These are phyloP conservation scores for Podila verticillata DNA, from an alignment of 192 early-diverging fungal species.

Conservation along the genomic window DNA sequence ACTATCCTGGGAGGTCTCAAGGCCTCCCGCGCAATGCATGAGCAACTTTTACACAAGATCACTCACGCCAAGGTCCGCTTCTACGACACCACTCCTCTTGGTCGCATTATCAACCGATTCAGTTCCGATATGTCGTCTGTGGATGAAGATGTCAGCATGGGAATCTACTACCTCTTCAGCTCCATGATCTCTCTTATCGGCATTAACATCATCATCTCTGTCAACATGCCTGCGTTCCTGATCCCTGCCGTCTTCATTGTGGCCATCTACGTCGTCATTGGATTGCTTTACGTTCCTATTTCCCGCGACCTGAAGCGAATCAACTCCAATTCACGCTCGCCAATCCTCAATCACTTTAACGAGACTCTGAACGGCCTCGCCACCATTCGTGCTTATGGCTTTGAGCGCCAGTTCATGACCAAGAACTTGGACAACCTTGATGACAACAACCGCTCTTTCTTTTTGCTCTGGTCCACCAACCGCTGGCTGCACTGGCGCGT, in stretches of 20 bases:
- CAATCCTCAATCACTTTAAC: slow-evolving; percentile 61
- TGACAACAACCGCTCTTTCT: slow-evolving; percentile 85
- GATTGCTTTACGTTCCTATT: slow-evolving; percentile 74
- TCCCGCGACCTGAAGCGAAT: slow-evolving; percentile 92
- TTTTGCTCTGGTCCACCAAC: slow-evolving; percentile 87
- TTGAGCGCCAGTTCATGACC: slow-evolving; percentile 70
- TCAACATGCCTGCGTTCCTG: slow-evolving; percentile 78
- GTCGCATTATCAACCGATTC: slow-evolving; percentile 84
- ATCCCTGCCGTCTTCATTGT: slow-evolving; percentile 66
- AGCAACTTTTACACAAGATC: slow-evolving; percentile 61
- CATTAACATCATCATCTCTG: slow-evolving; percentile 68
- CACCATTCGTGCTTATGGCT: slow-evolving; percentile 87
- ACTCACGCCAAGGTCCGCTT: slow-evolving; percentile 81
- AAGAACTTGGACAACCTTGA: slow-evolving; percentile 71
- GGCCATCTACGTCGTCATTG: slow-evolving; percentile 66
- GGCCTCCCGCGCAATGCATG: slow-evolving; percentile 68
- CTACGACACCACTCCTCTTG: slow-evolving; percentile 91
- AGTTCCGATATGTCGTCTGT: slow-evolving; percentile 86
- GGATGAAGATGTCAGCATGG: slow-evolving; percentile 67
- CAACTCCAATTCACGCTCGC: slow-evolving; percentile 61
- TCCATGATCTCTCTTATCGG: slow-evolving; percentile 57
- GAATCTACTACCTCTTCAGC: slow-evolving; percentile 56
- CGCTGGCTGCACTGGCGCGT: slow-evolving; percentile 90
- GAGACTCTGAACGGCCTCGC: slow-evolving; percentile 81
- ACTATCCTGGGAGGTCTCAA: slow-evolving; percentile 54